Conservation (phyloP, 495 filamentous ascomycete species). For the Penicillium nucicola region DNA sequence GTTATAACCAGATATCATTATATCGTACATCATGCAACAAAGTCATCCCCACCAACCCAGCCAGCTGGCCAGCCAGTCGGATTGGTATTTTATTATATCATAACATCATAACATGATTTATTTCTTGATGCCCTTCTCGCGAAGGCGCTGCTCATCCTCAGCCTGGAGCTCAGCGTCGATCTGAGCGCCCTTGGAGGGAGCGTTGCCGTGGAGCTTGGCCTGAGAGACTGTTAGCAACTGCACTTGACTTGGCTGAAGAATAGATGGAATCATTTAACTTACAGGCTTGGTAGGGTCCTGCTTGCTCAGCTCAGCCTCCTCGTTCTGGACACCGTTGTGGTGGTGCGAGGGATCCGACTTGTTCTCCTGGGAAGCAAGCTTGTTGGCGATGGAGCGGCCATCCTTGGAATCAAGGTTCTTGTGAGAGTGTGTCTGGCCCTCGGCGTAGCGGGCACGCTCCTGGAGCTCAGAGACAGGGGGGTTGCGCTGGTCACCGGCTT, state of each 20-base stretch:
- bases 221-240: slow-evolving; percentile 21
- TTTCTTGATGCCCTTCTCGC: slow-evolving; percentile 56
- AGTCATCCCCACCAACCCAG: not conserved
- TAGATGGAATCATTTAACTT: slow-evolving; percentile 20
- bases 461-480: slow-evolving; percentile 53
- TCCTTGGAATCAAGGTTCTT: slow-evolving; percentile 75
- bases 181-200: slow-evolving; percentile 67
- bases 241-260: not conserved
- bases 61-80: not conserved
- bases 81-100: slow-evolving; percentile 8
- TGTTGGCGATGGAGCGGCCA: slow-evolving; percentile 75
- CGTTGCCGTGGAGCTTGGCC: slow-evolving; percentile 69
- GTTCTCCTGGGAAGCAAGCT: slow-evolving; percentile 57
- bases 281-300: slow-evolving; percentile 68
- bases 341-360: slow-evolving; percentile 32
- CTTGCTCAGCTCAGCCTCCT: slow-evolving; percentile 56
- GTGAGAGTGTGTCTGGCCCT: slow-evolving; percentile 66
- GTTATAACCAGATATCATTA: slow-evolving; percentile 7
- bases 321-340: slow-evolving; percentile 38
- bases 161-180: slow-evolving; percentile 66
- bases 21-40: slow-evolving; percentile 21
- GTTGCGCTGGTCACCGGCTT: slow-evolving; percentile 71
- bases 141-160: slow-evolving; percentile 65
- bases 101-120: slow-evolving; percentile 19
- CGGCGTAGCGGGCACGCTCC: slow-evolving; percentile 56